Evolutionary conservation across 2,329 filamentous ascomycete species (phyloP), one percentile per base, ranked within the genome.

Genomic region (Trichoderma afroharzianum): DNA sequence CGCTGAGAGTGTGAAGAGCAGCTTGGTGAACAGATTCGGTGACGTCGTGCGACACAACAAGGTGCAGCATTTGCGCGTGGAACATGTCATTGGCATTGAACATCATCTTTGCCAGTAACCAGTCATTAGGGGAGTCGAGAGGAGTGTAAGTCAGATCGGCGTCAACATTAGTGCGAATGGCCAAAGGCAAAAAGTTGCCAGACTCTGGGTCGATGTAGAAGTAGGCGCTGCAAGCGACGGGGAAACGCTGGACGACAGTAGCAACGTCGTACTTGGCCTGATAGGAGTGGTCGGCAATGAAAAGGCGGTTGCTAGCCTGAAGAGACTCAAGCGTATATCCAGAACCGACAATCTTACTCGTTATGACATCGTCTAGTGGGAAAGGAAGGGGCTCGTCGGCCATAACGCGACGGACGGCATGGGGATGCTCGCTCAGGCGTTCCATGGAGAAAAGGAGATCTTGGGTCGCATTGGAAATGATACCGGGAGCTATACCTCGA

Each of bases 91-190:
- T 85, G 30, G 79, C 76, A 63, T 85, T 85, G 75, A 84, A 85
- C 74, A 84, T 80, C 57, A 86, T 82, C 77, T 87, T 87, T 6
- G 85, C 85, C 5, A 87, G 76, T 6, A 85, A 75, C 85, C 85
- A 87, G 76, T 87, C 85, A n/a, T 81, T 80, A 4, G 75, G 28
- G 0, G 73, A 66, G 71, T 87, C 85, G 1, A 79, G 74, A 3
- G 85, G 84, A 3, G 85, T 87, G 76, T 87, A 87, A 6, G 82
- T 78, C 30, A 77, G 63, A 12, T 76, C 73, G 30, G 61, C 43
- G 18, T 81, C 81, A 15, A 79, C 77, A 71, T 85, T 85, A n/a
- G 84, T 83, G 72, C 82, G 81, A 73, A 87, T 85, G 3, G 84
- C 84, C 26, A 87, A 77, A 4, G 85, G 85, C 6, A 87, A 76